Evolutionary conservation across 2,329 filamentous ascomycete genomes (phyloP).

Genomic region (Aquanectria penicillioides): DNA sequence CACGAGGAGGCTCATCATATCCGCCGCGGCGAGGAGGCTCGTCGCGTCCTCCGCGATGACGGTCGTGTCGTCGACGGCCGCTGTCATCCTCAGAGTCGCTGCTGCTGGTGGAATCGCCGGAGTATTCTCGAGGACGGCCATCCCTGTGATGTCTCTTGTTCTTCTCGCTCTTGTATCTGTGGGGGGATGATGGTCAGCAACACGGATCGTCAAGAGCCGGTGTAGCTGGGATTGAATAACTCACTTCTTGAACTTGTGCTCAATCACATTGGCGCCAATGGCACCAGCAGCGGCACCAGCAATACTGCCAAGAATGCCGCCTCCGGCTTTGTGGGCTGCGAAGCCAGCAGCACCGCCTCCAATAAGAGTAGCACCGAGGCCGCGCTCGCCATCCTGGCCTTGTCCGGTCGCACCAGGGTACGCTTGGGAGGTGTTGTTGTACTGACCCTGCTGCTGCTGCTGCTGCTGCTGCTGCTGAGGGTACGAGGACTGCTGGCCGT

Average conservation of each 20-base stretch:
- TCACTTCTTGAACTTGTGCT: conserved; percentile 49
- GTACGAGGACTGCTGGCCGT: conserved; percentile 28
- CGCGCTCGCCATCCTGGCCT: conserved; percentile 52
- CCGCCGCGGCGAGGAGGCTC: background rate
- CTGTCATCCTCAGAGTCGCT: conserved; percentile 39
- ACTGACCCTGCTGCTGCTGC: conserved; percentile 28
- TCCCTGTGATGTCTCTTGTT: conserved; percentile 38
- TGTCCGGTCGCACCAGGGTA: conserved; percentile 21
- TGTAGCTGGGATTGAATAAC: background rate
- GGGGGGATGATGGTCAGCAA: background rate
- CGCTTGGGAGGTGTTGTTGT: conserved; percentile 23
- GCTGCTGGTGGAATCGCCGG: conserved; percentile 37
- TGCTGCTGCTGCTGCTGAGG: conserved; percentile 36
- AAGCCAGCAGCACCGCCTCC: conserved; percentile 61
- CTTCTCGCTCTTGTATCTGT: conserved; percentile 37
- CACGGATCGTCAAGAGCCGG: background rate
- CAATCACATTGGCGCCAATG: conserved; percentile 59
- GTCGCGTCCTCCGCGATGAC: background rate
- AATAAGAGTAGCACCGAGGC: conserved; percentile 60
- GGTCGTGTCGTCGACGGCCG: conserved; percentile 1
- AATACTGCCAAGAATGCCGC: conserved; percentile 58
- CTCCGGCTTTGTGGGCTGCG: conserved; percentile 60
- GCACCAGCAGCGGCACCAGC: conserved; percentile 60
- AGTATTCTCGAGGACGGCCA: conserved; percentile 29
- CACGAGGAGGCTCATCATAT: background rate